Conservation (phyloP, 305 asterid genomes). For the Solanum hybrid region DNA sequence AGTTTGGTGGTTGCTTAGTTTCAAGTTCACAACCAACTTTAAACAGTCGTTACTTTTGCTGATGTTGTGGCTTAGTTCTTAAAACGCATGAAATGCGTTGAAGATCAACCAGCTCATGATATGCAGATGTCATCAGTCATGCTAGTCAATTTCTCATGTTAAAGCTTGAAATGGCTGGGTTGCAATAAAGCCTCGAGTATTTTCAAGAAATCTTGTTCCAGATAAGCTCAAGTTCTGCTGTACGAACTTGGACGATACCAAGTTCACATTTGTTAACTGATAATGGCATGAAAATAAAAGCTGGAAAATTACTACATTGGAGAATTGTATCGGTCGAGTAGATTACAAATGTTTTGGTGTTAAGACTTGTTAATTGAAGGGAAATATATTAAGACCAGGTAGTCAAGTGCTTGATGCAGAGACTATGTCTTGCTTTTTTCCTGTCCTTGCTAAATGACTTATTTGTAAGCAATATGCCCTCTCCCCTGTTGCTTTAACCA, state of each 20-base stretch:
- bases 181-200: background rate
- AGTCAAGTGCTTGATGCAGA: background rate
- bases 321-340: background rate
- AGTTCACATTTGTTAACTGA: background rate
- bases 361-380: background rate
- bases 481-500: background rate
- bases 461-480: background rate
- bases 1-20: background rate
- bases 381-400: background rate
- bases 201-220: background rate
- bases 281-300: background rate
- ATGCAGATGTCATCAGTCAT: background rate
- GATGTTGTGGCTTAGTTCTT: background rate
- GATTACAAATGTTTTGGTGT: background rate
- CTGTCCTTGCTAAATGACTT: background rate
- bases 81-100: background rate
- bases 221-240: background rate
- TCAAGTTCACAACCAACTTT: background rate
- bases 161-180: background rate
- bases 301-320: background rate
- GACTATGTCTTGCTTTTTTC: background rate
- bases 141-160: background rate
- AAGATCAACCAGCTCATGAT: background rate
- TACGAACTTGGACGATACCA: background rate
- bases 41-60: background rate